phyloP scores from a whole-genome alignment of 83 land plant genomes.

The Diphasiastrum complanatum region DNA sequence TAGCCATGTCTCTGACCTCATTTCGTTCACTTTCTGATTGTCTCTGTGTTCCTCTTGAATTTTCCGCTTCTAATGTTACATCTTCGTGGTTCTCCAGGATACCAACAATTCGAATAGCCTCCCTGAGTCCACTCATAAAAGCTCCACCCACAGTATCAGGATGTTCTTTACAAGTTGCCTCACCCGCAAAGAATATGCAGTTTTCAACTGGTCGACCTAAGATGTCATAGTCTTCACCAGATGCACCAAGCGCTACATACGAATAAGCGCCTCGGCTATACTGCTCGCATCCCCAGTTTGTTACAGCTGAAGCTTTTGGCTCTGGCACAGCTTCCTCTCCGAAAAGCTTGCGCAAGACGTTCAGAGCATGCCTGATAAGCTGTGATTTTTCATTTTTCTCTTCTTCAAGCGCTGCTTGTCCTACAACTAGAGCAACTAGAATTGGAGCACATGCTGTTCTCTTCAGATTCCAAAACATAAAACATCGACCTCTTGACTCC shows the following conservation, averaged over 20 bases:
- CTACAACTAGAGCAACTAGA: conserved; percentile 87
- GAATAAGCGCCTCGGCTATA: conserved; percentile 91
- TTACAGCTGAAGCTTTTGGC: conserved; percentile 79
- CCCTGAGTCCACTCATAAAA: conserved; percentile 89
- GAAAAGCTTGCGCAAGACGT: conserved; percentile 68
- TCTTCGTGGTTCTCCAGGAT: conserved; percentile 64
- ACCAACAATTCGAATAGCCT: conserved; percentile 84
- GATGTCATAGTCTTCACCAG: conserved; percentile 98
- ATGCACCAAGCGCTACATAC: conserved; percentile 92
- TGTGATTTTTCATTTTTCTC: conserved; percentile 46
- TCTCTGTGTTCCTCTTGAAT: conserved; percentile 61
- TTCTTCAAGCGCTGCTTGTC: conserved; percentile 80
- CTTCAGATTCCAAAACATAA: conserved; percentile 97
- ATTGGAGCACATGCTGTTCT: conserved; percentile 91
- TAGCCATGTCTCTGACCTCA: conserved; percentile 75
- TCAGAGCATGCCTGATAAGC: conserved; percentile 70
- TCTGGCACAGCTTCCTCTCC: conserved; percentile 74
- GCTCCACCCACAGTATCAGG: conserved; percentile 99
- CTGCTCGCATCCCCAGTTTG: conserved; percentile 88
- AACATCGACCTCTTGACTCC: conserved; percentile 67
- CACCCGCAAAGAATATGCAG: conserved; percentile 94
- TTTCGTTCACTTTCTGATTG: conserved; percentile 71
- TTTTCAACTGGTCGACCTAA: conserved; percentile 84
- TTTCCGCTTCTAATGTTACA: conserved; percentile 71
- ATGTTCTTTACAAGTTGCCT: conserved; percentile 98